These are phyloP conservation scores for Penicillium hordei DNA, from an alignment of 2,329 filamentous ascomycete species.

Conservation along the genomic window DNA sequence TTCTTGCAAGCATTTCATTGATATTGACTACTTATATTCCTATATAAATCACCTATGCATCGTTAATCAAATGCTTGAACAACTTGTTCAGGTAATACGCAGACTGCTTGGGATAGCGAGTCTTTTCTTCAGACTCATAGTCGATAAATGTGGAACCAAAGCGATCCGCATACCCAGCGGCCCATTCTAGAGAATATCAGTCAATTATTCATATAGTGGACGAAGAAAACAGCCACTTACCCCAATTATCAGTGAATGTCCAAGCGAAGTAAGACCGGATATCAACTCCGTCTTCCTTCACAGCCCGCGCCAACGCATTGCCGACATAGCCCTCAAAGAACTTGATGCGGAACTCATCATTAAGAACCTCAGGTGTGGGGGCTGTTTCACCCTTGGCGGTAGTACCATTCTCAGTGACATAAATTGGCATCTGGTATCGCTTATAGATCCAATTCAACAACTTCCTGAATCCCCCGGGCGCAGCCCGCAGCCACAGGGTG, in stretches of 20 bases:
- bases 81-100: constrained; percentile 66
- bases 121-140: constrained; percentile 70
- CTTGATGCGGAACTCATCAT: constrained; percentile 73
- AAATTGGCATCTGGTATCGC: constrained; percentile 72
- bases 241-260: constrained; percentile 67
- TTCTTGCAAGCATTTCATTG: background rate
- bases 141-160: constrained; percentile 79
- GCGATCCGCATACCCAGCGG: constrained; percentile 76
- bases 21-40: background rate
- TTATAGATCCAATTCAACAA: constrained; percentile 70
- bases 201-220: background rate
- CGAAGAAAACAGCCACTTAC: constrained; percentile 41
- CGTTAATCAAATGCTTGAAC: constrained; percentile 62
- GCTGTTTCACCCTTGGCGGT: constrained; percentile 76
- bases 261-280: constrained; percentile 76
- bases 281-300: constrained; percentile 66
- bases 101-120: constrained; percentile 72
- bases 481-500: constrained; percentile 72
- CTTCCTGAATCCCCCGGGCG: constrained; percentile 69
- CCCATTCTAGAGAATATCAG: constrained; percentile 59
- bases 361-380: constrained; percentile 63
- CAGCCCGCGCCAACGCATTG: constrained; percentile 61
- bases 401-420: constrained; percentile 81
- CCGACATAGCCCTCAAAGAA: constrained; percentile 74
- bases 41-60: background rate